These are phyloP conservation scores for Pseudocercospora ulei DNA, from an alignment of 2,329 filamentous ascomycete genomes.

Conservation along the genomic window DNA sequence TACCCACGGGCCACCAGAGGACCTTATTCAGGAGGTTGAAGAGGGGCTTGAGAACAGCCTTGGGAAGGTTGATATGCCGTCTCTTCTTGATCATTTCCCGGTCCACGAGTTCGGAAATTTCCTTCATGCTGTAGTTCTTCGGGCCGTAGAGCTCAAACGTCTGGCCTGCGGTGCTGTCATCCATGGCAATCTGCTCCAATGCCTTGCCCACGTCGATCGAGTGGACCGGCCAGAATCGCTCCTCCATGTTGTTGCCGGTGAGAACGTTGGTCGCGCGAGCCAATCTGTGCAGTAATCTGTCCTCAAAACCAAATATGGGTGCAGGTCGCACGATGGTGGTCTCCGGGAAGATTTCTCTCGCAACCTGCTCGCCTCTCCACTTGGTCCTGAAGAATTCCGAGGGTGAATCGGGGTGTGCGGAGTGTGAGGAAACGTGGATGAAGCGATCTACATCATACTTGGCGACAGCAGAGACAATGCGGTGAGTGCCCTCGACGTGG, in stretches of 20 bases:
- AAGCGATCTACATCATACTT: constrained; percentile 98
- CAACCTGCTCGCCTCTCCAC: constrained; percentile 71
- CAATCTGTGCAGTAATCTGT: constrained; percentile 77
- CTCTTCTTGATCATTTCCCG: constrained; percentile 84
- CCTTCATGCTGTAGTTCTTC: constrained; percentile 77
- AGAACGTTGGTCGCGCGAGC: constrained; percentile 71
- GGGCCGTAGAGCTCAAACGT: constrained; percentile 93
- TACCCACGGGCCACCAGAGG: constrained; percentile 81
- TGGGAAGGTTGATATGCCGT: constrained; percentile 84
- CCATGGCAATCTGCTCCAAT: constrained; percentile 79
- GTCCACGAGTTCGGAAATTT: constrained; percentile 81
- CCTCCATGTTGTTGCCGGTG: constrained; percentile 85
- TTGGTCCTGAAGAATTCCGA: constrained; percentile 91
- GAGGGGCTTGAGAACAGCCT: constrained; percentile 63
- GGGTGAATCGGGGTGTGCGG: constrained; percentile 65
- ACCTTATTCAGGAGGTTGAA: constrained; percentile 66
- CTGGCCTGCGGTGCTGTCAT: constrained; percentile 80
- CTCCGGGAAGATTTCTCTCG: constrained; percentile 83
- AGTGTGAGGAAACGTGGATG: constrained; percentile 94
- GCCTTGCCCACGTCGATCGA: constrained; percentile 82
- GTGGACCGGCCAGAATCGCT: constrained; percentile 85
- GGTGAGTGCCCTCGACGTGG: constrained; percentile 81
- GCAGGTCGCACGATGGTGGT: constrained; percentile 92
- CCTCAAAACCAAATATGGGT: constrained; percentile 90
- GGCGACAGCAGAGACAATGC: constrained; percentile 85